A percentile compares a stretch with the other conserved stretches of the same genome.
phyloP scores from a whole-genome alignment of 139 green algal genomes.

The Picochlorum costavermella region DNA sequence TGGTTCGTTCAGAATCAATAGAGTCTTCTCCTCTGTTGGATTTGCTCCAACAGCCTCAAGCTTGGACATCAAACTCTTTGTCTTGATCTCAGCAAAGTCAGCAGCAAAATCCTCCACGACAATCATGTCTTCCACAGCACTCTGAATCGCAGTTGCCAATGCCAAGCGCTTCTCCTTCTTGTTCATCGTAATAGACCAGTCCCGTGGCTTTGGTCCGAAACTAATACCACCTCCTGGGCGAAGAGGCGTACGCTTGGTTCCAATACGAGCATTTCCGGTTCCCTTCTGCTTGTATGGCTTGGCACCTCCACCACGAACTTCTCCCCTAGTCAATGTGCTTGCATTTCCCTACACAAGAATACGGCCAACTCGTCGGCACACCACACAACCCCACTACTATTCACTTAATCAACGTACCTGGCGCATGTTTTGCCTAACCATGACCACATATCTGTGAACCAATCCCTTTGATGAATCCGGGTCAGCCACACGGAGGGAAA shows the following conservation, averaged over 20 bases:
- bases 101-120: conserved; percentile 67
- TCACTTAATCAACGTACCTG: conserved; percentile 36
- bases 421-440: conserved; percentile 68
- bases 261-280: conserved; percentile 81
- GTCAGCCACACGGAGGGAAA: conserved; percentile 67
- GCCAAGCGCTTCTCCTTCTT: conserved; percentile 95
- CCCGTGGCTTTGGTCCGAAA: conserved; percentile 96
- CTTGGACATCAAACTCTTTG: conserved; percentile 65
- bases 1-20: conserved; percentile 38
- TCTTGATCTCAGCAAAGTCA: conserved; percentile 55
- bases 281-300: conserved; percentile 99
- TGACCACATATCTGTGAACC: conserved; percentile 86
- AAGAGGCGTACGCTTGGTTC: conserved; percentile 73
- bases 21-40: conserved; percentile 35
- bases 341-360: conserved; percentile 68
- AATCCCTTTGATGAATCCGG: conserved; percentile 69
- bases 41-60: conserved; percentile 56
- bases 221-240: conserved; percentile 85
- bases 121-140: conserved; percentile 70
- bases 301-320: conserved; percentile 90
- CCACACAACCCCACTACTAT: background rate
- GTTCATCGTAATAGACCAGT: conserved; percentile 98
- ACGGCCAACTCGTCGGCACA: background rate
- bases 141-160: conserved; percentile 86
- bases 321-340: conserved; percentile 78